A percentile compares a stretch with the other conserved stretches of the same genome.
These are phyloP conservation scores for Malassezia dermatis DNA, from an alignment of 1,284 basidiomycete species.

Conservation along the genomic window DNA sequence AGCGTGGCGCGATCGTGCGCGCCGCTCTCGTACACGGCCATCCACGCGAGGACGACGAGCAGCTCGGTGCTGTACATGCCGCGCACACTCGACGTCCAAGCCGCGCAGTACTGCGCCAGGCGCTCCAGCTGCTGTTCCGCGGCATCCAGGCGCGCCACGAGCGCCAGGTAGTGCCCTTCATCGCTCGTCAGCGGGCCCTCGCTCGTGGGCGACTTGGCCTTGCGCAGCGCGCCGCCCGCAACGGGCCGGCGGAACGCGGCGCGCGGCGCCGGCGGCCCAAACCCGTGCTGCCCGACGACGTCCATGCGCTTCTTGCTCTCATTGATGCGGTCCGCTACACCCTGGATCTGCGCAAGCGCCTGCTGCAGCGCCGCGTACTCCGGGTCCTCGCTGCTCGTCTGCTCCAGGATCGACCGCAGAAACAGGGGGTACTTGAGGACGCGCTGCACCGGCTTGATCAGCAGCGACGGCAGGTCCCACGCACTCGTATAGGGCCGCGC, in stretches of 20 bases:
- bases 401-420: constrained; percentile 58
- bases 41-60: constrained; percentile 25
- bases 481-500: constrained; percentile 55
- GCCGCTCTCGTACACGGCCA: constrained; percentile 18
- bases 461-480: constrained; percentile 83
- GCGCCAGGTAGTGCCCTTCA: constrained; percentile 20
- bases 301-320: constrained; percentile 74
- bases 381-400: constrained; percentile 62
- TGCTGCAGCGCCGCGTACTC: constrained; percentile 61
- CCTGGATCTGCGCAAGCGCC: constrained; percentile 63
- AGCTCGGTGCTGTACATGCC: constrained; percentile 23
- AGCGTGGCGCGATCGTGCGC: constrained; percentile 6
- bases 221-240: constrained; percentile 24
- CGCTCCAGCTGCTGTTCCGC: constrained; percentile 20
- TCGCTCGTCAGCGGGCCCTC: constrained; percentile 22
- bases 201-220: constrained; percentile 29
- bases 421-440: constrained; percentile 72
- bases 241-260: constrained; percentile 20
- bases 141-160: constrained; percentile 21
- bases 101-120: constrained; percentile 22
- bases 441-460: constrained; percentile 57
- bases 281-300: constrained; percentile 50
- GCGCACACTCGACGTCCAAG: constrained; percentile 25
- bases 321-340: constrained; percentile 72
- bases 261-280: neutral